Base-by-base conservation (phyloP, 2,329 filamentous ascomycete species). In the Blastomyces silverae region DNA sequence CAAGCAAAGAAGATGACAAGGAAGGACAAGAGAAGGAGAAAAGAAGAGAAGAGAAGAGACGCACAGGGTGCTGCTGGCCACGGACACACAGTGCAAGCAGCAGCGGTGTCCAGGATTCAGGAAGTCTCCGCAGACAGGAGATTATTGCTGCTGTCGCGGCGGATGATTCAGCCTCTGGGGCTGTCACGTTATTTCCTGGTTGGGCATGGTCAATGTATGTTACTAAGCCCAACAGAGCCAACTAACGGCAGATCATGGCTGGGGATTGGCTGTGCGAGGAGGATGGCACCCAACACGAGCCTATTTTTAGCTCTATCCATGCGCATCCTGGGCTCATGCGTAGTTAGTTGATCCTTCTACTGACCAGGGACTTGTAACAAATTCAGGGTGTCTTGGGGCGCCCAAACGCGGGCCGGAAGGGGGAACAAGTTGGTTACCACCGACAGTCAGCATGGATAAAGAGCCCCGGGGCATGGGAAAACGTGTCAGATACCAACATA, bases 121-220 rank as follows among this genome's bases (percentile, higher is more conserved):
- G 11, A 53, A 53, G 50, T 53, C 50, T 53, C 50, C 50, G 50
- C 50, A 15, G 50, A 4, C 22, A 53, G 25, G 25, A 56, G 28
- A 37, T 57, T 57, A 31, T 7, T 13, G n/a, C 8, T 22, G 53
- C 17, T n/a, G 44, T 8, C 20, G 44, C 22, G 8, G 20, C 11
- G 28, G 53, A 37, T 37, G 31, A 59, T 44, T 53, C 25, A 31
- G 50, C 50, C n/a, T 6, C 2, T 7, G 7, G 10, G 15, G n/a
- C n/a, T 25, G 56, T 59, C 56, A 59, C 56, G 56, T 59, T 59
- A 59, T 44, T n/a, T 17, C 37, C 31, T n/a, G 20, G 22, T 42
- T 17, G 31, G 56, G n/a, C n/a, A 28, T 44, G 22, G 44, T 7
- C 17, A 20, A 17, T 2, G 44, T n/a, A 20, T 8, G 7, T 46